These are phyloP conservation scores for Kwoniella bestiolae DNA, from an alignment of 768 basidiomycete species.

Conservation along the genomic window DNA sequence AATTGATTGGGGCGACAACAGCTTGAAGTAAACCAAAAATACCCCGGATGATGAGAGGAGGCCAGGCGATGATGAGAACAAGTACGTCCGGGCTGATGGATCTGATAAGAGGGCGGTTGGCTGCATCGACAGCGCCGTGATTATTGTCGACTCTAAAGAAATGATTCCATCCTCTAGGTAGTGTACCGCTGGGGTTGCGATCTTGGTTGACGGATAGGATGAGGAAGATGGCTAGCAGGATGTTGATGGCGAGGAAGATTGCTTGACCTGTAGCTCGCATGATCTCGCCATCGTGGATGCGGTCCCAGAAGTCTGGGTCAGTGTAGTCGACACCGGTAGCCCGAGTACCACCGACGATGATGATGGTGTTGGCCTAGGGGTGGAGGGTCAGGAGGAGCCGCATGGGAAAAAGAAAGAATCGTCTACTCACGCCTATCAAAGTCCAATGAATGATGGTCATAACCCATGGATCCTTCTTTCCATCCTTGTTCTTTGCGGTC, in stretches of 20 bases:
- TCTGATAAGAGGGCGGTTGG: constrained; percentile 10
- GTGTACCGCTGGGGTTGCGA: constrained; percentile 14
- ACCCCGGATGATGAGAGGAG: constrained; percentile 33
- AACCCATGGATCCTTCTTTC: constrained; percentile 26
- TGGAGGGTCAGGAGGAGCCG: not conserved
- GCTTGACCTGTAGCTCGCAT: constrained; percentile 31
- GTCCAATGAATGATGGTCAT: constrained; percentile 30
- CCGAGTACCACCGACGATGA: constrained; percentile 18
- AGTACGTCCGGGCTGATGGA: constrained; percentile 12
- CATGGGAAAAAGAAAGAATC: not conserved
- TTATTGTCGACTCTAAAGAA: constrained; percentile 21
- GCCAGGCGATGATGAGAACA: constrained; percentile 34
- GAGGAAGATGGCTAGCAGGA: constrained; percentile 30
- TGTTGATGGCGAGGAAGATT: constrained; percentile 35
- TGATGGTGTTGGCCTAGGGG: constrained; percentile 18
- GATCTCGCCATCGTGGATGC: constrained; percentile 15
- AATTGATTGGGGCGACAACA: constrained; percentile 25
- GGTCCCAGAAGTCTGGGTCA: constrained; percentile 19
- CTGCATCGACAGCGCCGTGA: constrained; percentile 21
- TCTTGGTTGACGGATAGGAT: constrained; percentile 19
- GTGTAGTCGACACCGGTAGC: constrained; percentile 12
- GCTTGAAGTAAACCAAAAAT: constrained; percentile 36
- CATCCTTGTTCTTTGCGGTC: constrained; percentile 19
- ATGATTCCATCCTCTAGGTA: constrained; percentile 17
- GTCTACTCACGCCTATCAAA: constrained; percentile 18